These are phyloP conservation scores for Corylus avellana DNA, from an alignment of 306 rosid genomes.

Conservation along the genomic window DNA sequence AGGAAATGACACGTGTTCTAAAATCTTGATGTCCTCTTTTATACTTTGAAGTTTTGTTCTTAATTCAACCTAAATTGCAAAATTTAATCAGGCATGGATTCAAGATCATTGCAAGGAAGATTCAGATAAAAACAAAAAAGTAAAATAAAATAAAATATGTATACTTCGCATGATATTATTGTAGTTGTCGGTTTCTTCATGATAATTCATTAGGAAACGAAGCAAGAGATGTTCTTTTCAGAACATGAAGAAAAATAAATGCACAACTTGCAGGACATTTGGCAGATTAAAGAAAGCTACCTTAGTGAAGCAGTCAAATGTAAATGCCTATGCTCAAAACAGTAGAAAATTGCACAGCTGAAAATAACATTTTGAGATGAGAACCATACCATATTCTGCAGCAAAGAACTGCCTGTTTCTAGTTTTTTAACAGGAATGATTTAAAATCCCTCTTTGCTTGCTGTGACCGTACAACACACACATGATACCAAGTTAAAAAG, in stretches of 20 bases:
- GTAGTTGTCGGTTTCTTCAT: background rate
- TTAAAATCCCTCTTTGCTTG: conserved; percentile 40
- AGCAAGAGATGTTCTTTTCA: background rate
- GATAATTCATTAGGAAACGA: background rate
- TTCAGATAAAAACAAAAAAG: background rate
- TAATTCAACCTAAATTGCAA: conserved; percentile 41
- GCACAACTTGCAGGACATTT: background rate
- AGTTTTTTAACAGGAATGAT: conserved; percentile 28
- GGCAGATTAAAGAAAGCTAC: background rate
- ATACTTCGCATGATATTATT: background rate
- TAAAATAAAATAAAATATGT: background rate
- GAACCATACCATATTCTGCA: conserved; percentile 47
- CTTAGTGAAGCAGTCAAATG: background rate
- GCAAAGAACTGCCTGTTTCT: conserved; percentile 36
- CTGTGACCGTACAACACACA: conserved; percentile 24
- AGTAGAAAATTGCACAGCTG: background rate
- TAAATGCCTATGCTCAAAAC: background rate
- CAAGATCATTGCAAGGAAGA: background rate
- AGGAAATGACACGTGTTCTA: conserved; percentile 15
- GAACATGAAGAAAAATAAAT: background rate
- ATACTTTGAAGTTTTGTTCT: conserved; percentile 33
- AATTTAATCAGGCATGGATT: background rate
- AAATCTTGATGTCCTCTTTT: conserved; percentile 26
- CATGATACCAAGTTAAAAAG: conserved; percentile 8
- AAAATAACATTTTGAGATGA: background rate